Evolutionary conservation across 345 rosid species (phyloP).

Genomic region (Orychophragmus violaceus): DNA sequence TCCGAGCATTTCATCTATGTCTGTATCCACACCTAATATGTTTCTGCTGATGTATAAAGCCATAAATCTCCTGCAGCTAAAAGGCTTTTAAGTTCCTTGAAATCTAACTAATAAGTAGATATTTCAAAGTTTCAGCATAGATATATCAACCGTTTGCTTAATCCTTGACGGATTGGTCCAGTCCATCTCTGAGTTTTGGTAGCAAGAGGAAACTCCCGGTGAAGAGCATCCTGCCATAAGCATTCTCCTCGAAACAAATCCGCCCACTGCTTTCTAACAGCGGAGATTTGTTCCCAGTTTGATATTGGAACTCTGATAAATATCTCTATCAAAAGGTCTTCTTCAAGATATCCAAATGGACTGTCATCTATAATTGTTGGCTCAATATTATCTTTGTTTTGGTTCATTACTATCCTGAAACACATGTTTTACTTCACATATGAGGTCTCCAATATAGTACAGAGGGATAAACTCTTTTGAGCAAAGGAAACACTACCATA

Average conservation of each 20-base stretch:
- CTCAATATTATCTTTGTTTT: conserved; percentile 17
- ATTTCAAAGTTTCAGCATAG: background rate
- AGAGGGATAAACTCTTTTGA: background rate
- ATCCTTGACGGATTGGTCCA: conserved; percentile 73
- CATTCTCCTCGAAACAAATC: conserved; percentile 60
- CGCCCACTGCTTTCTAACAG: conserved; percentile 74
- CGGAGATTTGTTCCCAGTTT: conserved; percentile 57
- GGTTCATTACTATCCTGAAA: conserved; percentile 55
- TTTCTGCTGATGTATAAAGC: conserved; percentile 66
- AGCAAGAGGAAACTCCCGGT: conserved; percentile 47
- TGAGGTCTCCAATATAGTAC: background rate
- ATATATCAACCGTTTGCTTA: conserved; percentile 50
- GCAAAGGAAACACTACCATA: background rate
- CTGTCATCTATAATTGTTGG: conserved; percentile 28
- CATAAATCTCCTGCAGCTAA: conserved; percentile 61
- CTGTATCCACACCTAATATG: conserved; percentile 47
- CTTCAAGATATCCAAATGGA: conserved; percentile 59
- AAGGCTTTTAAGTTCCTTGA: background rate
- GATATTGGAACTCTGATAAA: conserved; percentile 61
- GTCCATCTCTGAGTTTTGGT: conserved; percentile 62
- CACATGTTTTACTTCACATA: conserved; percentile 3
- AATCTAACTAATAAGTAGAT: background rate
- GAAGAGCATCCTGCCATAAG: conserved; percentile 82
- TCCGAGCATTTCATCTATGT: conserved; percentile 75
- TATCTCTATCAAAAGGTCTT: conserved; percentile 73